Base-by-base conservation (phyloP, 768 basidiomycete genomes). In the Mycena crocata region DNA sequence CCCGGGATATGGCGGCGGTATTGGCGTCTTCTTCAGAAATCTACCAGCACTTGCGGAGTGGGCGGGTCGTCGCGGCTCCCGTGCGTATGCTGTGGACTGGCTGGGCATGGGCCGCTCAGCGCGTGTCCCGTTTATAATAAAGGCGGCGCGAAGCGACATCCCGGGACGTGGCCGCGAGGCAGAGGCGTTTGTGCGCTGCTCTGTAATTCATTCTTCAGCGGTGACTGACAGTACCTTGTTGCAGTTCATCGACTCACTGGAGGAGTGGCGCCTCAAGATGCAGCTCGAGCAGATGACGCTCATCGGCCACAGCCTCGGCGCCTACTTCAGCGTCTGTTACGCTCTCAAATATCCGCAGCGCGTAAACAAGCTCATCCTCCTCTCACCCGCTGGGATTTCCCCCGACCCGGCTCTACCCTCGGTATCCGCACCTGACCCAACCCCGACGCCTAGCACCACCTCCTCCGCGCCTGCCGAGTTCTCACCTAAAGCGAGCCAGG, bases 41-140 rank as follows among this genome's bases (percentile, higher is more conserved):
- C n/a, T n/a, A n/a, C n/a, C n/a, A n/a, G n/a, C n/a, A n/a, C n/a
- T n/a, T n/a, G n/a, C n/a, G n/a, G n/a, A n/a, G n/a, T n/a, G n/a
- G n/a, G n/a, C n/a, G n/a, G n/a, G n/a, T n/a, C n/a, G n/a, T n/a
- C n/a, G n/a, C n/a, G n/a, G n/a, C n/a, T n/a, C n/a, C n/a, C n/a
- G n/a, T n/a, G 88, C 96, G 39, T 95, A 91, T 72, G 95, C 94
- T 24, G 80, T 98, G 68, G 96, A 98, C 77, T 98, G 96, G 96
- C 86, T 98, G 32, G 96, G 96, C 55, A 97, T 98, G 96, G 96
- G 96, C 30, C 90, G 94, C 40, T 95, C 93, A 19, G 91, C 95
- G 1, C 92, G 96, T 49, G 87, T 90, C 3, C 90, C 93, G 0
- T 95, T 95, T 77, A 82, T 85, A 35, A 76, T 94, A 70, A 90